These are phyloP conservation scores for Phaeosphaeriaceae sp. DNA, from an alignment of 2,329 filamentous ascomycete species.

Conservation along the genomic window DNA sequence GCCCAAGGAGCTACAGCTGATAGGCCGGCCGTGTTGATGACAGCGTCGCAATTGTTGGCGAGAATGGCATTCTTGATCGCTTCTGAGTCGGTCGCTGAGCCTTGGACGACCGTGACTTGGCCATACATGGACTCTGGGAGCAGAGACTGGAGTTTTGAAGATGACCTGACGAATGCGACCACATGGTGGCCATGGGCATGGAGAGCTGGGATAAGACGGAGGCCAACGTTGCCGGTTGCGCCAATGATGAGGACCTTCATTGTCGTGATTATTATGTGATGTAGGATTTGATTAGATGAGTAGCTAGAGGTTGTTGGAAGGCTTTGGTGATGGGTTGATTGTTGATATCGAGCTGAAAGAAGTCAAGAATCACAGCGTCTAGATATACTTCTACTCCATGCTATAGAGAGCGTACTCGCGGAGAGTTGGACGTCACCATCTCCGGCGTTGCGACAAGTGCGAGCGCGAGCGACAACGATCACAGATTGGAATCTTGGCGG, in stretches of 20 bases:
- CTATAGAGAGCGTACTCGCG: background rate
- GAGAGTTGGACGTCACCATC: no score
- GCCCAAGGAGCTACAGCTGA: constrained; percentile 49
- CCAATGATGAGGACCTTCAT: constrained; percentile 54
- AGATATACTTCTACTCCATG: background rate
- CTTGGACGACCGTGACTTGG: constrained; percentile 45
- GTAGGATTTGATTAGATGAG: background rate
- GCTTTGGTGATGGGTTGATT: background rate
- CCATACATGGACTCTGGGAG: constrained; percentile 42
- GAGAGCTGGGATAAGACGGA: constrained; percentile 46
- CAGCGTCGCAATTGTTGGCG: constrained; percentile 47
- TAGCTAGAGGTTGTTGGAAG: no score
- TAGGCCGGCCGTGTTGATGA: constrained; percentile 51
- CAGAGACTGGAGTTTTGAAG: constrained; percentile 46
- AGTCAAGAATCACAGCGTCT: background rate
- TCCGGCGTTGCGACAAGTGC: background rate
- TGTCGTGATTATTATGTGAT: constrained; percentile 1
- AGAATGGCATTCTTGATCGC: constrained; percentile 47
- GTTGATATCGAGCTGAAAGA: background rate
- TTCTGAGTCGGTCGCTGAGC: constrained; percentile 47
- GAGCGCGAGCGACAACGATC: no score
- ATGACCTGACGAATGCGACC: constrained; percentile 50
- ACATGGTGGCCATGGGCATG: constrained; percentile 47
- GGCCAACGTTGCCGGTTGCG: constrained; percentile 50
- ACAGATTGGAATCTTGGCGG: no score